Percentiles rank a stretch among this genome's conserved stretches.
These are phyloP conservation scores for Sclerotinia subarctica DNA, from an alignment of 2,329 filamentous ascomycete genomes.

Conservation along the genomic window DNA sequence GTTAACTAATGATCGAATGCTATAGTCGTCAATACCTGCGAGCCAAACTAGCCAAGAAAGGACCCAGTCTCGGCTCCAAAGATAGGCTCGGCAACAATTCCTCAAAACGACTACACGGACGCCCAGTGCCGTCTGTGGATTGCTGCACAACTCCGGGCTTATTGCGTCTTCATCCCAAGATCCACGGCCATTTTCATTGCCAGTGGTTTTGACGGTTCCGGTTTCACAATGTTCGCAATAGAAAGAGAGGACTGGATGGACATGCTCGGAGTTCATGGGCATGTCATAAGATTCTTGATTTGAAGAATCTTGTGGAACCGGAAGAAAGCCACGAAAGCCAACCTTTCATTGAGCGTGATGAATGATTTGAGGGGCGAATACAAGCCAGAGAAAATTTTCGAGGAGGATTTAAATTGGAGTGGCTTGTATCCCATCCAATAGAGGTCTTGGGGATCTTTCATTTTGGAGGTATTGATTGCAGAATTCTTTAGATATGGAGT, in stretches of 20 bases:
- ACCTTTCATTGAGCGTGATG: background rate
- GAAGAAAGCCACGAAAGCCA: background rate
- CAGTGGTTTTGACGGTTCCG: background rate
- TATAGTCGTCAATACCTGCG: background rate
- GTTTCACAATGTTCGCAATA: background rate
- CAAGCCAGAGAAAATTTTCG: background rate
- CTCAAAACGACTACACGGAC: background rate
- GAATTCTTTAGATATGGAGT: background rate
- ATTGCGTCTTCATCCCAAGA: background rate
- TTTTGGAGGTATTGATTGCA: background rate
- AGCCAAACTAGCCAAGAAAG: background rate
- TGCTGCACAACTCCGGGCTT: background rate
- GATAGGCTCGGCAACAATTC: background rate
- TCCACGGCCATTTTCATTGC: background rate
- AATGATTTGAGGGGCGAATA: constrained; percentile 2
- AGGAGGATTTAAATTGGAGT: background rate
- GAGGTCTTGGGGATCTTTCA: too few species aligned
- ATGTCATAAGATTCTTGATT: background rate
- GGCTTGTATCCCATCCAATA: constrained; percentile 9
- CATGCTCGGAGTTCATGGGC: background rate
- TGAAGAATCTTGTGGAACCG: constrained; percentile 4
- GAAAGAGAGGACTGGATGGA: constrained; percentile 8
- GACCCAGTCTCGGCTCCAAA: background rate
- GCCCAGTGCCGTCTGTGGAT: constrained; percentile 5
- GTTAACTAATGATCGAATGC: background rate